Conservation (phyloP, 441 rosid species). For the Gossypium schwendimanii region DNA sequence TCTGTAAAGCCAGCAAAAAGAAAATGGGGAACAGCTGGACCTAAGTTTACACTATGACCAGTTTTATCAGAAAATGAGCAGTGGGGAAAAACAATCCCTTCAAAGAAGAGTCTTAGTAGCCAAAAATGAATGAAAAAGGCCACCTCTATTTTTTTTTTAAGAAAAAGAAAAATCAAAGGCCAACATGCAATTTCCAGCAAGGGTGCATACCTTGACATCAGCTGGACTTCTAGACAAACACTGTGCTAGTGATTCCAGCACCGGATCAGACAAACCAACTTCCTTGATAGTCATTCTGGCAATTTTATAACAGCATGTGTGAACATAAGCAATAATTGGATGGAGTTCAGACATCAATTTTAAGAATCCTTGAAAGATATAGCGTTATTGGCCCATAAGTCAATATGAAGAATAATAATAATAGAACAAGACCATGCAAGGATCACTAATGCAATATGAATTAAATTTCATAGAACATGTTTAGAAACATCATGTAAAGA, state of each 20-base stretch:
- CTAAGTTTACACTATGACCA: constrained; percentile 64
- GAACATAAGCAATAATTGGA: constrained; percentile 10
- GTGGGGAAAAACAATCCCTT: neutral
- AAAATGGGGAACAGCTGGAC: constrained; percentile 88
- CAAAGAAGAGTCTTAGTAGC: neutral
- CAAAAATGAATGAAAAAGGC: neutral
- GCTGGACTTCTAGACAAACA: constrained; percentile 55
- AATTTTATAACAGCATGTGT: constrained; percentile 20
- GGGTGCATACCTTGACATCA: constrained; percentile 73
- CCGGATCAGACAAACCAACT: constrained; percentile 59
- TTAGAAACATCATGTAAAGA: neutral
- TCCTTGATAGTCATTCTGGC: constrained; percentile 72
- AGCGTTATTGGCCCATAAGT: neutral
- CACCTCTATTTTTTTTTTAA: neutral
- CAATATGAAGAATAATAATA: neutral
- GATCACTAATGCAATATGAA: neutral
- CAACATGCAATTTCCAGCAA: neutral
- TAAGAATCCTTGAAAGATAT: neutral
- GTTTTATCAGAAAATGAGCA: constrained; percentile 24
- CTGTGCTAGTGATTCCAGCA: constrained; percentile 58
- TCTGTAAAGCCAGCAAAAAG: constrained; percentile 79
- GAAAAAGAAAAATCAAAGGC: neutral
- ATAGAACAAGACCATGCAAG: neutral
- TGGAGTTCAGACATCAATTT: neutral
- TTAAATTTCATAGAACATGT: neutral